phyloP scores from a whole-genome alignment of 139 green algal genomes.

The Tetraselmis striata region DNA sequence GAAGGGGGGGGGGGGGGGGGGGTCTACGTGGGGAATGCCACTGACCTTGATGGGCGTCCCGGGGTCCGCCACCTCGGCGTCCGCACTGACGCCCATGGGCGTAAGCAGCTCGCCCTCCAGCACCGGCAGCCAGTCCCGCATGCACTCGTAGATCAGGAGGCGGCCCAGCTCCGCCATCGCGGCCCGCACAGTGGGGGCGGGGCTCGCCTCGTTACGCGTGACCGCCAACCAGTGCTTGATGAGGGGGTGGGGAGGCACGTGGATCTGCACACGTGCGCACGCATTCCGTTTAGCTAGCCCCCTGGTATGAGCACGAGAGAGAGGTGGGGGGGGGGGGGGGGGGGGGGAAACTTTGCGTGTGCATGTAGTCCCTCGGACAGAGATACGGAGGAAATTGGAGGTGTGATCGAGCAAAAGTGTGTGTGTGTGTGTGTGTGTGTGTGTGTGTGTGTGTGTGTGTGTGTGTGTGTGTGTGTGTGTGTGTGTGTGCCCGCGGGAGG shows the following conservation, averaged over 20 bases:
- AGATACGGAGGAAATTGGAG: neutral
- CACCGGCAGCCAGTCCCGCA: slow-evolving; percentile 79
- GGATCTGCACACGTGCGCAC: slow-evolving; percentile 83
- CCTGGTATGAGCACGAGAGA: no score
- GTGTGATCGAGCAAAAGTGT: neutral
- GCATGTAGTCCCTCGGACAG: neutral
- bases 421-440: neutral
- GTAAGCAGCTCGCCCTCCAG: slow-evolving; percentile 73
- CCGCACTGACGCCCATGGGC: slow-evolving; percentile 63
- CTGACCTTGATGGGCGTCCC: slow-evolving; percentile 70
- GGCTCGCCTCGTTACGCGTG: slow-evolving; percentile 73
- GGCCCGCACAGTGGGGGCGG: slow-evolving; percentile 72
- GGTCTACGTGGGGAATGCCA: neutral
- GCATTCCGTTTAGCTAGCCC: no score
- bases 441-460: neutral
- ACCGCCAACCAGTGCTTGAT: slow-evolving; percentile 95
- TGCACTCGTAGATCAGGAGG: slow-evolving; percentile 84
- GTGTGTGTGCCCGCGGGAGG: no score
- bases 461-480: no score
- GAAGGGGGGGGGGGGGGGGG: no score
- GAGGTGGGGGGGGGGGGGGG: neutral
- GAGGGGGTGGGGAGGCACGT: slow-evolving; percentile 90
- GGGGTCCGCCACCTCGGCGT: slow-evolving; percentile 76
- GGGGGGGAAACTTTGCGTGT: neutral
- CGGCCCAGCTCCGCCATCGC: slow-evolving; percentile 84